These are phyloP conservation scores for Lactarius psammicola DNA, from an alignment of 768 basidiomycete species.

Conservation along the genomic window DNA sequence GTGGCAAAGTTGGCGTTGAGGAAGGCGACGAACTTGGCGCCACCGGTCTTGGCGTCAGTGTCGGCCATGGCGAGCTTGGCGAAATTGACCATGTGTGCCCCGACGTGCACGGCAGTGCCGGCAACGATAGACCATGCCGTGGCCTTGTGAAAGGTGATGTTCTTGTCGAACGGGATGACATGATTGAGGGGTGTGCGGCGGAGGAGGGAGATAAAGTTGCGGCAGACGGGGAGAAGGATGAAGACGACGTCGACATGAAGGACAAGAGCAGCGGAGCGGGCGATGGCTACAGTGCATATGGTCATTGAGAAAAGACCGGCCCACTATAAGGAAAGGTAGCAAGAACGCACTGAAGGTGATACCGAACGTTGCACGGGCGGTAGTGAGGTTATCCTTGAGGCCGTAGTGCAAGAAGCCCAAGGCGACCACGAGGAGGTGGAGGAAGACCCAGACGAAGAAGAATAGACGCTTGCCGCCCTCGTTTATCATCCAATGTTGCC, in stretches of 20 bases:
- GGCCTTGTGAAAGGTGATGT: slow-evolving; percentile 86
- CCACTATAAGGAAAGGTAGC: background rate
- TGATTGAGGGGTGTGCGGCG: slow-evolving; percentile 83
- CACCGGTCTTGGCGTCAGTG: slow-evolving; percentile 50
- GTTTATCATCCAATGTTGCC: slow-evolving; percentile 89
- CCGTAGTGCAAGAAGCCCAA: slow-evolving; percentile 79
- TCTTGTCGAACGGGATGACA: slow-evolving; percentile 92
- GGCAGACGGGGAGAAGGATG: slow-evolving; percentile 93
- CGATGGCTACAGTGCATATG: slow-evolving; percentile 57
- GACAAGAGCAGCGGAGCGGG: slow-evolving; percentile 84
- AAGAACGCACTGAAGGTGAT: slow-evolving; percentile 64
- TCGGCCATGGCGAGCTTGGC: slow-evolving; percentile 58
- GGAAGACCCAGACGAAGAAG: slow-evolving; percentile 75
- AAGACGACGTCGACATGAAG: slow-evolving; percentile 90
- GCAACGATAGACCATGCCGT: slow-evolving; percentile 89
- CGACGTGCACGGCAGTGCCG: slow-evolving; percentile 71
- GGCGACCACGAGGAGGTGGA: slow-evolving; percentile 73
- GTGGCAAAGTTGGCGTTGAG: slow-evolving; percentile 76
- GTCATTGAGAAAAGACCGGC: background rate
- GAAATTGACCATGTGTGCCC: slow-evolving; percentile 88
- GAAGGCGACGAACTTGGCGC: slow-evolving; percentile 65
- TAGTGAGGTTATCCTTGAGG: slow-evolving; percentile 70
- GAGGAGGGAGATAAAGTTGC: slow-evolving; percentile 88
- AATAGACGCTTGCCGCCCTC: slow-evolving; percentile 80
- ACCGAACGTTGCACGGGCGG: slow-evolving; percentile 71